phyloP scores from a whole-genome alignment of 768 basidiomycete species.

The Glaciozyma martinii region DNA sequence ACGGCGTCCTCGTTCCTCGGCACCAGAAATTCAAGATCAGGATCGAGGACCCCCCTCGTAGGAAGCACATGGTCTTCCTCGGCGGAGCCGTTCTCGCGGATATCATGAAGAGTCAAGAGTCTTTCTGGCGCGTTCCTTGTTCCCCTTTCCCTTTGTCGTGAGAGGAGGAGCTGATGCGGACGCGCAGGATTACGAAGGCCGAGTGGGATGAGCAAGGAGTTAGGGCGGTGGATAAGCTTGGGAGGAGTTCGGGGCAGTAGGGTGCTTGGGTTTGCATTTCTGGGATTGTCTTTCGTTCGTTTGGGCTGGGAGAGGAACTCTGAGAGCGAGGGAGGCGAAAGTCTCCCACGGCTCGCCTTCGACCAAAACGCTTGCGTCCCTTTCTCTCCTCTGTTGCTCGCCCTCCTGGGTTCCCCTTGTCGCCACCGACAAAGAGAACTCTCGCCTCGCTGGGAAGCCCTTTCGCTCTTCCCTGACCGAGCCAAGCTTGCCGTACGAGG shows the following conservation, averaged over 20 bases:
- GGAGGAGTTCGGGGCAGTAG: constrained; percentile 31
- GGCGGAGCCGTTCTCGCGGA: constrained; percentile 97
- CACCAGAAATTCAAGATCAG: constrained; percentile 96
- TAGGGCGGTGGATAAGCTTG: constrained; percentile 74
- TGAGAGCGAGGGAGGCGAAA: no score
- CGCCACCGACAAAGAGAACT: no score
- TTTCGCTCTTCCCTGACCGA: no score
- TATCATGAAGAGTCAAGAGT: constrained; percentile 89
- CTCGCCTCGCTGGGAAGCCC: no score
- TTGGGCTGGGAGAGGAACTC: no score
- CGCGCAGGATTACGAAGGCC: constrained; percentile 59
- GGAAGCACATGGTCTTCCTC: constrained; percentile 97
- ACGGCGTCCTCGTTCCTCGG: constrained; percentile 2
- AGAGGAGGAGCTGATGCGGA: not conserved
- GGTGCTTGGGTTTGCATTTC: no score
- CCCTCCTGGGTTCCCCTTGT: no score
- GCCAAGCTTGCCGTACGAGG: no score
- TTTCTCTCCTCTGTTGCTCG: no score
- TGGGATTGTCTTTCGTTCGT: no score
- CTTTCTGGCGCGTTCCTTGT: constrained; percentile 60
- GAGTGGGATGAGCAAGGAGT: constrained; percentile 91
- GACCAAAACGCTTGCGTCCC: no score
- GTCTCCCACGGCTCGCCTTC: no score
- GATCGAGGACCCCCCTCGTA: constrained; percentile 93
- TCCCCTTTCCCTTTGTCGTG: not conserved